These are phyloP conservation scores for Cyanidium caldarium DNA, from an alignment of 23 red algal genomes.

Conservation along the genomic window DNA sequence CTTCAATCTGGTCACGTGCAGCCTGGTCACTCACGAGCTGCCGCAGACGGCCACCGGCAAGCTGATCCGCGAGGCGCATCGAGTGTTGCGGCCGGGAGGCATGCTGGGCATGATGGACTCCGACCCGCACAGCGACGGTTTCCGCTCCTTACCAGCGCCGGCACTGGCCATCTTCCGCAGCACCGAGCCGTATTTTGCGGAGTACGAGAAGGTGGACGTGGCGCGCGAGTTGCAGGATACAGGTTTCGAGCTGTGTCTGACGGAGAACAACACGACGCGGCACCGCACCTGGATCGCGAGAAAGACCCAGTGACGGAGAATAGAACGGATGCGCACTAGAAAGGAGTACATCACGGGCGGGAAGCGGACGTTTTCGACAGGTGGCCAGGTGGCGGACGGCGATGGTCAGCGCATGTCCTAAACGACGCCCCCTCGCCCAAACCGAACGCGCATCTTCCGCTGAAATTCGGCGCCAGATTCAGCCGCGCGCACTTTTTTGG, in stretches of 20 bases:
- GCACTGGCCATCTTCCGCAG: neutral
- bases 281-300: conserved; percentile 5
- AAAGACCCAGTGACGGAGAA: neutral
- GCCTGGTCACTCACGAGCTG: conserved; percentile 12
- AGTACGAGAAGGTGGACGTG: conserved; percentile 3
- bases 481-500: too few relatives aligned
- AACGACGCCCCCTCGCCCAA: too few relatives aligned
- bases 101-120: conserved; percentile 11
- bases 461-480: too few relatives aligned
- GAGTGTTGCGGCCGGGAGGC: conserved; percentile 2
- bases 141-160: neutral
- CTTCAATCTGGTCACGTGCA: neutral
- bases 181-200: conserved; percentile 2
- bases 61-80: neutral
- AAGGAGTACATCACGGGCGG: too few relatives aligned
- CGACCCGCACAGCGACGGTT: conserved; percentile 6
- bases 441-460: too few relatives aligned
- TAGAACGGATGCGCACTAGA: neutral
- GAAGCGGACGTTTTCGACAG: too few relatives aligned
- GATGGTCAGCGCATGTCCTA: too few relatives aligned
- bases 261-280: conserved; percentile 9
- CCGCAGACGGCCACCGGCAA: neutral
- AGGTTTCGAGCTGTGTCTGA: neutral
- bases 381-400: too few relatives aligned
- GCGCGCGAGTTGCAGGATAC: neutral